phyloP scores from a whole-genome alignment of 2,329 filamentous ascomycete species.

The Celoporthe dispersa region DNA sequence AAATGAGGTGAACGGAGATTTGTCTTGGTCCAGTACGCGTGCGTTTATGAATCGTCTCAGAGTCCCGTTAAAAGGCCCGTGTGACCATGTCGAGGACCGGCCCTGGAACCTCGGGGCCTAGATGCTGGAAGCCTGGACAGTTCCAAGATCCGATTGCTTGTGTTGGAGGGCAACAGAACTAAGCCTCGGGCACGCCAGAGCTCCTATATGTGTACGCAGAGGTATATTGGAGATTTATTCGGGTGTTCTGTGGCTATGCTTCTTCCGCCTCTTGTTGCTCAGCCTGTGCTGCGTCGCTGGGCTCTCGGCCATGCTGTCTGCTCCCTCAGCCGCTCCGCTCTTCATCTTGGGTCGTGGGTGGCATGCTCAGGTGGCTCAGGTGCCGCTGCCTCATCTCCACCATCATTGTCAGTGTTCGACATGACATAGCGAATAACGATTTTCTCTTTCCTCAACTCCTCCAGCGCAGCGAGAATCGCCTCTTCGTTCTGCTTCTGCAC shows the following conservation, averaged over 20 bases:
- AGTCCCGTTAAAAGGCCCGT: too few species aligned
- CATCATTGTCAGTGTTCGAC: background rate
- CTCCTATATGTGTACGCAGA: background rate
- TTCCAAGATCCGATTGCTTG: too few species aligned
- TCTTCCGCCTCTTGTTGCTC: background rate
- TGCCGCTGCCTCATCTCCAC: too few species aligned
- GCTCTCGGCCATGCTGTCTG: background rate
- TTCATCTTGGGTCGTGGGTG: too few species aligned
- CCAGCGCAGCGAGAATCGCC: slow-evolving; percentile 16
- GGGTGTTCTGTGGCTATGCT: background rate
- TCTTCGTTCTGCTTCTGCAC: slow-evolving; percentile 20
- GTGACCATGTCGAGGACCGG: too few species aligned
- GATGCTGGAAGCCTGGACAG: too few species aligned
- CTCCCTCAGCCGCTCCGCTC: background rate
- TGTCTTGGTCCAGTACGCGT: too few species aligned
- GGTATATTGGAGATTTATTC: background rate
- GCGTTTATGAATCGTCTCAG: too few species aligned
- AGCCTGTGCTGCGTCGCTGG: background rate
- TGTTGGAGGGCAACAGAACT: too few species aligned
- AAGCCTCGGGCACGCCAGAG: too few species aligned
- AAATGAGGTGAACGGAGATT: background rate
- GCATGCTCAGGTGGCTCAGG: too few species aligned
- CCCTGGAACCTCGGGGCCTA: too few species aligned
- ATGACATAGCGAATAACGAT: background rate
- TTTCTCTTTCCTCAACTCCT: background rate